Evolutionary conservation across 179 eudicot genomes (phyloP).

Genomic region (Camellia oleifera): DNA sequence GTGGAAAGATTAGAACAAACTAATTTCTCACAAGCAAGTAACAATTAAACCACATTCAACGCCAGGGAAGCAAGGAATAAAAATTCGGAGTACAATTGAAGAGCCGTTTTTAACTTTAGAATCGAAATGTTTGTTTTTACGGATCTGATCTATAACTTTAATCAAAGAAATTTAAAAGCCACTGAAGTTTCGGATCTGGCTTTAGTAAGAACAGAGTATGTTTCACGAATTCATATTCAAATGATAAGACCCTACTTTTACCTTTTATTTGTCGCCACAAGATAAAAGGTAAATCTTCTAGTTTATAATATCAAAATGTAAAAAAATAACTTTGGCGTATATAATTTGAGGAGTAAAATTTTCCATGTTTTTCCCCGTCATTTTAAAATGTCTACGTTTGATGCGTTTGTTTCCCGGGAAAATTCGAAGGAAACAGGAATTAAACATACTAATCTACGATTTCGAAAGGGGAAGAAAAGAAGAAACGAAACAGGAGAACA

Average conservation of each 20-base stretch:
- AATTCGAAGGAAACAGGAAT: not conserved
- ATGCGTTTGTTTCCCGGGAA: not conserved
- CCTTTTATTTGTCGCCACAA: not conserved
- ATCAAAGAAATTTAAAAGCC: not conserved
- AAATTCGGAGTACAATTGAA: not conserved
- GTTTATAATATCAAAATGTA: not conserved
- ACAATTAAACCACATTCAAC: not conserved
- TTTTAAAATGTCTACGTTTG: not conserved
- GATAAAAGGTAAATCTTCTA: constrained; percentile 19
- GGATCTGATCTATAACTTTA: not conserved
- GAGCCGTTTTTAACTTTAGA: not conserved
- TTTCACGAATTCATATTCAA: constrained; percentile 6
- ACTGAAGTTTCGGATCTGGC: not conserved
- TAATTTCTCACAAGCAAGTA: not conserved
- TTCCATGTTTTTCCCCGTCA: too few species aligned
- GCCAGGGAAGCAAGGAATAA: not conserved
- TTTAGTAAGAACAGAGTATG: constrained; percentile 3
- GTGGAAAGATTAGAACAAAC: not conserved
- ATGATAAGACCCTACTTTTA: not conserved
- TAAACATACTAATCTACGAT: not conserved
- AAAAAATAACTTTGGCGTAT: constrained; percentile 16
- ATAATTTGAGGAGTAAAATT: not conserved
- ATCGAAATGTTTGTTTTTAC: not conserved
- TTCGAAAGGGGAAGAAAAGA: not conserved
- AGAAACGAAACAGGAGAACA: not conserved